phyloP scores from a whole-genome alignment of 208 protist genomes.

The Naegleria gruberi region DNA sequence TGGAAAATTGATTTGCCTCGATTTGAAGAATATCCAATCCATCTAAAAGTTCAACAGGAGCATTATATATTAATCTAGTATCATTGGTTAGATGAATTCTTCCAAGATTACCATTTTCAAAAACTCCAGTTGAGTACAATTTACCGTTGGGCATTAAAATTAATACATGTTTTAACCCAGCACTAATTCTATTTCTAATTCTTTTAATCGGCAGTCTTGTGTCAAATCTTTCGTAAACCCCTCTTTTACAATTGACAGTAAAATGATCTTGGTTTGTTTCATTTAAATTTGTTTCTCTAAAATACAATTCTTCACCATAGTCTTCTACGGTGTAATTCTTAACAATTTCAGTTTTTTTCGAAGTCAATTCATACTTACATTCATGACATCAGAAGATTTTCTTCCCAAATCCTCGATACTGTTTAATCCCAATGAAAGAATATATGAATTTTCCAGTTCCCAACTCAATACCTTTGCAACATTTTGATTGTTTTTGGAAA shows the following conservation, averaged over 20 bases:
- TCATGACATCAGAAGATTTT: neutral
- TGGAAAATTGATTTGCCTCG: neutral
- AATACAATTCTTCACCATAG: neutral
- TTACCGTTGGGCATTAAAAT: neutral
- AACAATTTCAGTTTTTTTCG: no score
- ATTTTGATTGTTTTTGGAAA: neutral
- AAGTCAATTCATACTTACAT: neutral
- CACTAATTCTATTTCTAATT: neutral
- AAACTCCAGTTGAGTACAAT: neutral
- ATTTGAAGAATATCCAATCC: neutral
- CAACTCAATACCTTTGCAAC: neutral
- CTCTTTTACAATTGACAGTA: neutral
- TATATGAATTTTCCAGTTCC: neutral
- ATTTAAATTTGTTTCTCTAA: neutral
- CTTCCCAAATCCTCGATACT: neutral
- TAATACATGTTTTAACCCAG: neutral
- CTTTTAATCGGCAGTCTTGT: neutral
- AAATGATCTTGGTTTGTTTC: neutral
- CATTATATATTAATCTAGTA: neutral
- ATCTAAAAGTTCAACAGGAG: neutral
- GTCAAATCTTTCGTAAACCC: neutral
- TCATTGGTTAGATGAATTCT: neutral
- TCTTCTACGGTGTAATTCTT: neutral
- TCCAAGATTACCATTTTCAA: neutral
- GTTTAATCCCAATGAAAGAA: neutral